Base-by-base conservation (phyloP, 2,329 filamentous ascomycete species). In the Drechslerella dactyloides region DNA sequence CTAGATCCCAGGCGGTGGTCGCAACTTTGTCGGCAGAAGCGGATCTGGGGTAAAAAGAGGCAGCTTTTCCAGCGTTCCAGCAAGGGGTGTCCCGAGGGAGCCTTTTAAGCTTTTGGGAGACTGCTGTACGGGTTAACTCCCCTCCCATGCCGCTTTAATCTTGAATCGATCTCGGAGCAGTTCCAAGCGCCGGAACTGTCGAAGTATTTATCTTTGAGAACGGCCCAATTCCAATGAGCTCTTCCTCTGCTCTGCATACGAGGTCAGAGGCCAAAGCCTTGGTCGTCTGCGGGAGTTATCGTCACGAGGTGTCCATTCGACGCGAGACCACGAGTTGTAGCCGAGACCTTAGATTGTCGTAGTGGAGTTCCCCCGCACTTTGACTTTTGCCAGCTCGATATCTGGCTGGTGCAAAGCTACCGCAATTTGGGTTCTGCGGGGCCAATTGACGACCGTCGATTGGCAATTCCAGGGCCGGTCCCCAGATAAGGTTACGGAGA, bases 11-110 rank as follows among this genome's bases (percentile, higher is more conserved):
- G 57, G 46, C 40, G 59, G 50, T 50, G 59, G 59, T 24, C 35
- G 17, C 30, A 48, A 44, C 48, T 30, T 42, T 42, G 35, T 63
- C 37, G 37, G 50, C 51, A 46, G 44, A 33, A 10, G 65, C 46
- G 59, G 53, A 53, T 70, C 58, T 59, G 65, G 65, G 65, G 65
- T 69, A 61, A 42, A n/a, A 53, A 35, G 24, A 55, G 17, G 44
- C 15, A 53, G 51, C 17, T 35, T 60, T 30, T 15, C 30, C 7
- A 44, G n/a, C 37, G 5, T 15, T 42, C 13, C n/a, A 3, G 15
- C n/a, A 48, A 23, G 19, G 44, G 44, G 11, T 21, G 44, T 5
- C 17, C 19, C 8, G 44, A 48, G 44, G 19, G 6, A 3, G 27
- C 27, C 27, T 3, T 4, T 3, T 4, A 33, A 8, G 27, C 27